A percentile compares a stretch with the other conserved stretches of the same genome.
Conservation (phyloP, 176 grass and related monocot genomes). For the Oryza meridionalis region DNA sequence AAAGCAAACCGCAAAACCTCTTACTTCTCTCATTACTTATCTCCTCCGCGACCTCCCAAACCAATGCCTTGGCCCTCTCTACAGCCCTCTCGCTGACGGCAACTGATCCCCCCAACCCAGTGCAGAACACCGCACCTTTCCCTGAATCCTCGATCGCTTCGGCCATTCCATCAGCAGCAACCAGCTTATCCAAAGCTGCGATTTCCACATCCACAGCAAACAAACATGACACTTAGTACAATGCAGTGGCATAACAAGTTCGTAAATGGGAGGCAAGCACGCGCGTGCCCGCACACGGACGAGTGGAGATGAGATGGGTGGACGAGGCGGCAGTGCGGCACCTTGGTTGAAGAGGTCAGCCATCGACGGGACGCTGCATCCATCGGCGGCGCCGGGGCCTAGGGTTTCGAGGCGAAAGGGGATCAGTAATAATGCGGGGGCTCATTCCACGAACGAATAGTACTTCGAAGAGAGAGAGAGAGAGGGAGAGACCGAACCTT, state of each 20-base stretch:
- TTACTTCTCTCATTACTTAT: conserved; percentile 34
- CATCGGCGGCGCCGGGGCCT: not conserved
- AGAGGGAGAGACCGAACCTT: conserved; percentile 18
- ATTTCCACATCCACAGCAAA: conserved; percentile 16
- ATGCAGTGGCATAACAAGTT: not conserved
- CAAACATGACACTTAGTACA: not conserved
- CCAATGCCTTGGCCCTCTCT: conserved; percentile 41
- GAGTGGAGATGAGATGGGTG: not conserved
- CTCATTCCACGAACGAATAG: not conserved
- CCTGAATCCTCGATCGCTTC: not conserved
- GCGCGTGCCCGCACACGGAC: not conserved
- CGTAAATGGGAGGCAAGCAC: not conserved
- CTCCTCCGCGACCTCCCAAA: conserved; percentile 20
- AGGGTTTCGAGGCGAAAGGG: conserved; percentile 18
- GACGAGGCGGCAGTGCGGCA: not conserved
- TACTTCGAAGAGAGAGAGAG: not conserved
- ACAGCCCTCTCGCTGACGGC: conserved; percentile 24
- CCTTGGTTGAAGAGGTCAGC: conserved; percentile 45
- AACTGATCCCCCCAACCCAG: conserved; percentile 39
- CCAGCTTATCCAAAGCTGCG: conserved; percentile 20
- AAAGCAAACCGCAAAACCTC: conserved; percentile 3
- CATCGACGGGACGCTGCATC: conserved; percentile 31
- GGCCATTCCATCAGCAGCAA: not conserved
- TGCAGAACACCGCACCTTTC: conserved; percentile 35
- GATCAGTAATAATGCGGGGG: not conserved